Conservation (phyloP, 2,329 filamentous ascomycete species). For the Alternaria novae-zelandiae region DNA sequence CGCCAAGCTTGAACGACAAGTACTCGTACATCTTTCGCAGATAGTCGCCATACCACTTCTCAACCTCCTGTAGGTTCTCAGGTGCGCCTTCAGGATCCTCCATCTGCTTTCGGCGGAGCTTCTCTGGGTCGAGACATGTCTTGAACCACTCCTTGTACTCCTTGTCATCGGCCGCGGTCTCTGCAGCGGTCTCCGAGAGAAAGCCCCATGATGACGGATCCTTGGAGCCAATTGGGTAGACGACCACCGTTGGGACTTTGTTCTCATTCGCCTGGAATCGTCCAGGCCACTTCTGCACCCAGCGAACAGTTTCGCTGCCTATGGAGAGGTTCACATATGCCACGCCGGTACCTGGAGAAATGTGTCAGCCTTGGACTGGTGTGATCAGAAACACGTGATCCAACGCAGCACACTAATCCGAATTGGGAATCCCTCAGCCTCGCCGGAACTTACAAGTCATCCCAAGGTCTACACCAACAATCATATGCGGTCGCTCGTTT, state of each 20-base stretch:
- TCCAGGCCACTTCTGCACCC: slow-evolving; percentile 61
- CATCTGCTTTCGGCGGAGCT: slow-evolving; percentile 52
- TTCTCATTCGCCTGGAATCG: slow-evolving; percentile 60
- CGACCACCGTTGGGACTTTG: slow-evolving; percentile 61
- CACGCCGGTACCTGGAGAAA: slow-evolving; percentile 43
- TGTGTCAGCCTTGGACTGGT: neutral
- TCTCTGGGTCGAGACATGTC: slow-evolving; percentile 59
- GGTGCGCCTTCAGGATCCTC: slow-evolving; percentile 55
- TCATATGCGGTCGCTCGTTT: slow-evolving; percentile 39
- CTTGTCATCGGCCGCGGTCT: slow-evolving; percentile 52
- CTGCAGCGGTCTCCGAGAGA: slow-evolving; percentile 51
- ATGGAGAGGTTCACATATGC: slow-evolving; percentile 47
- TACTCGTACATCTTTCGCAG: slow-evolving; percentile 58
- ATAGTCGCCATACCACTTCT: slow-evolving; percentile 59
- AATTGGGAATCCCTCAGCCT: neutral
- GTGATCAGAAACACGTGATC: slow-evolving; percentile 8
- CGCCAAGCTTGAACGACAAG: slow-evolving; percentile 49
- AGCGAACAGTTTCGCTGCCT: slow-evolving; percentile 40
- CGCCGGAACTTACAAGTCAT: slow-evolving; percentile 46
- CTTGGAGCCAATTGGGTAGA: slow-evolving; percentile 52
- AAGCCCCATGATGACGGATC: slow-evolving; percentile 61
- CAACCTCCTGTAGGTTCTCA: slow-evolving; percentile 51
- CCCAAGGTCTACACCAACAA: slow-evolving; percentile 44
- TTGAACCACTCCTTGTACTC: slow-evolving; percentile 62
- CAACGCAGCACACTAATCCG: neutral